Conservation (phyloP, 2,329 filamentous ascomycete genomes). For the Monascus ruber region DNA sequence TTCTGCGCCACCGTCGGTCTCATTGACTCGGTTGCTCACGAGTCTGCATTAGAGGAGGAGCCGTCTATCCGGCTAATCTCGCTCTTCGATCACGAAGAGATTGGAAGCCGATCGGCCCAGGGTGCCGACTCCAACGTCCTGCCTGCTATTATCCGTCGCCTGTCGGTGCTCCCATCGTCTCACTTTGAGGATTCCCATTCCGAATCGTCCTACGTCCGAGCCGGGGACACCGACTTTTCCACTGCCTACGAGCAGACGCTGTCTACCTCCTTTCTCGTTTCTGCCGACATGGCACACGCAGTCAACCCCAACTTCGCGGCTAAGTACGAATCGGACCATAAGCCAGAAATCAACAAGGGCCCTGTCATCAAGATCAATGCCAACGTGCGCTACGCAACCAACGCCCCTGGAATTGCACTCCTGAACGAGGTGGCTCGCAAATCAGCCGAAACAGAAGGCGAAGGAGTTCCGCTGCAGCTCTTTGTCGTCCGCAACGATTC, state of each 20-base stretch:
- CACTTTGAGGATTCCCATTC: slow-evolving; percentile 40
- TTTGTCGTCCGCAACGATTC: slow-evolving; percentile 96
- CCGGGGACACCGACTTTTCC: slow-evolving; percentile 49
- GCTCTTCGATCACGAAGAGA: slow-evolving; percentile 96
- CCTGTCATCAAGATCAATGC: slow-evolving; percentile 97
- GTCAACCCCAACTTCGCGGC: slow-evolving; percentile 88
- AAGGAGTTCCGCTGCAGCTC: slow-evolving; percentile 76
- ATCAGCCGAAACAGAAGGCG: slow-evolving; percentile 41
- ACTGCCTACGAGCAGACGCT: slow-evolving; percentile 92
- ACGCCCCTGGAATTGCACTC: slow-evolving; percentile 86
- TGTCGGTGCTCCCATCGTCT: slow-evolving; percentile 64
- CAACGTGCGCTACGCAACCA: slow-evolving; percentile 93
- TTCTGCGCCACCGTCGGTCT: slow-evolving; percentile 82
- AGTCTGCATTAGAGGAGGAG: slow-evolving; percentile 60
- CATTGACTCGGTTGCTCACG: slow-evolving; percentile 60
- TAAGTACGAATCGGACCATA: slow-evolving; percentile 86
- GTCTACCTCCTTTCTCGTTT: slow-evolving; percentile 82
- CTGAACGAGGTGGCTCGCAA: slow-evolving; percentile 74
- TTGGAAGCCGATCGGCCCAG: slow-evolving; percentile 84
- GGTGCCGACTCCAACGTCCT: slow-evolving; percentile 88
- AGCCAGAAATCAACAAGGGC: slow-evolving; percentile 91
- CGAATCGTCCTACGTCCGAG: slow-evolving; percentile 54
- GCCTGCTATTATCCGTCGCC: slow-evolving; percentile 71
- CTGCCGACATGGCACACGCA: slow-evolving; percentile 94
- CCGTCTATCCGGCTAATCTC: slow-evolving; percentile 78